A percentile compares a stretch with the other conserved stretches of the same genome.
These are phyloP conservation scores for Lichtheimia corymbifera DNA, from an alignment of 371 early-diverging fungal species.

Conservation along the genomic window DNA sequence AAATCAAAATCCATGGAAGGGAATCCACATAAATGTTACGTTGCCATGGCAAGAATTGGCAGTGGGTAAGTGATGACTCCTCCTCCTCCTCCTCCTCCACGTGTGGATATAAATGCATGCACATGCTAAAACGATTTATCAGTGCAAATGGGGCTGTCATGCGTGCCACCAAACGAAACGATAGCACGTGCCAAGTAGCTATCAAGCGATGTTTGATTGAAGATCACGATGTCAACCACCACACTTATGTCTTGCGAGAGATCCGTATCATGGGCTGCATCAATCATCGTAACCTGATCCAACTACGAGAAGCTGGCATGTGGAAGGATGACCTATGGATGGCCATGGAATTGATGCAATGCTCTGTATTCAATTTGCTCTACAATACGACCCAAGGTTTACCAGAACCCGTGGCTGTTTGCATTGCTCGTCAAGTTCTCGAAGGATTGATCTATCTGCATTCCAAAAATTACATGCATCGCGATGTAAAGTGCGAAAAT, in stretches of 20 bases:
- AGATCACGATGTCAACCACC: conserved; percentile 47
- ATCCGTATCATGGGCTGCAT: conserved; percentile 52
- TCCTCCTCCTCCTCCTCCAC: too few relatives aligned
- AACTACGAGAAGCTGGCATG: conserved; percentile 41
- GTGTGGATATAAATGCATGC: not conserved
- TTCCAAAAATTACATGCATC: conserved; percentile 52
- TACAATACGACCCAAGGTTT: conserved; percentile 45
- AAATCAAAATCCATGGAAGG: conserved; percentile 41
- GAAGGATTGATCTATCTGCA: conserved; percentile 52
- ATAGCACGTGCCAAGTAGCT: conserved; percentile 37
- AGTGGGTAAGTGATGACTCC: conserved; percentile 51
- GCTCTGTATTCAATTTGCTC: conserved; percentile 48
- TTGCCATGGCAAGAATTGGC: conserved; percentile 43
- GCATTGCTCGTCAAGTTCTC: conserved; percentile 42
- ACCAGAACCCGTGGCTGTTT: conserved; percentile 40
- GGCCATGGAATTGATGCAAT: conserved; percentile 55
- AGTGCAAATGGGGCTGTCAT: conserved; percentile 40
- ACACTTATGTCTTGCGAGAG: conserved; percentile 47
- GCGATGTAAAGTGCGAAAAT: conserved; percentile 57
- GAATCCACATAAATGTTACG: conserved; percentile 41
- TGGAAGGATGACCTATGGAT: conserved; percentile 53
- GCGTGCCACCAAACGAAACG: conserved; percentile 24
- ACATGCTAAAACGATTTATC: not conserved
- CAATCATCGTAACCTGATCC: conserved; percentile 38
- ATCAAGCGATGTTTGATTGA: conserved; percentile 55